Conservation (phyloP, 345 rosid species). For the Murraya paniculata region DNA sequence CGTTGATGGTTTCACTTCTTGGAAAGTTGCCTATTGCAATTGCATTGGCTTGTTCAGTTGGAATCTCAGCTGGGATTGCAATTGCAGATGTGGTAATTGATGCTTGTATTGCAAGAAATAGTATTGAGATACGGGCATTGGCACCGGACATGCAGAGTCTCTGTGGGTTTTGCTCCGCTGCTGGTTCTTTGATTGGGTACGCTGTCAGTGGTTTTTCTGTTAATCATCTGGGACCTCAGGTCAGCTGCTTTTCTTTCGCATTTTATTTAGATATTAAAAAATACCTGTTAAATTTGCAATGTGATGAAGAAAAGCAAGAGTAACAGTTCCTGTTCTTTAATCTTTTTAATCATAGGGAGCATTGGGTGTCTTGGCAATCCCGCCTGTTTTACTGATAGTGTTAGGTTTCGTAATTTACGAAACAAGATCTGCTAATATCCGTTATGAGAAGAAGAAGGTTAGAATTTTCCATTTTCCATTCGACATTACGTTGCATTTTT, state of each 20-base stretch:
- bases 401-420: conserved; percentile 72
- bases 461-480: conserved; percentile 8
- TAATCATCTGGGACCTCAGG: conserved; percentile 77
- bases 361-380: conserved; percentile 58
- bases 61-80: conserved; percentile 67
- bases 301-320: not conserved
- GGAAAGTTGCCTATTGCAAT: conserved; percentile 47
- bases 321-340: not conserved
- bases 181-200: conserved; percentile 69
- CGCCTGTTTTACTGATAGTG: conserved; percentile 44
- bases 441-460: conserved; percentile 48
- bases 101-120: conserved; percentile 79
- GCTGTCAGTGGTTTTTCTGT: conserved; percentile 73
- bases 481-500: not conserved
- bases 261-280: not conserved
- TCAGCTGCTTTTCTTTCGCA: not conserved
- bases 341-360: conserved; percentile 41
- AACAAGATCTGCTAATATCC: conserved; percentile 30
- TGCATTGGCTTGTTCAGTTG: conserved; percentile 60
- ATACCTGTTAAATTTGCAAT: not conserved
- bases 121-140: conserved; percentile 50
- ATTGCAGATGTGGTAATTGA: conserved; percentile 84
- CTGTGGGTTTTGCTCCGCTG: conserved; percentile 75
- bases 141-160: conserved; percentile 87
- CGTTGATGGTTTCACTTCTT: conserved; percentile 41